Conservation (phyloP, 83 land plant genomes). For the Larix sibirica region DNA sequence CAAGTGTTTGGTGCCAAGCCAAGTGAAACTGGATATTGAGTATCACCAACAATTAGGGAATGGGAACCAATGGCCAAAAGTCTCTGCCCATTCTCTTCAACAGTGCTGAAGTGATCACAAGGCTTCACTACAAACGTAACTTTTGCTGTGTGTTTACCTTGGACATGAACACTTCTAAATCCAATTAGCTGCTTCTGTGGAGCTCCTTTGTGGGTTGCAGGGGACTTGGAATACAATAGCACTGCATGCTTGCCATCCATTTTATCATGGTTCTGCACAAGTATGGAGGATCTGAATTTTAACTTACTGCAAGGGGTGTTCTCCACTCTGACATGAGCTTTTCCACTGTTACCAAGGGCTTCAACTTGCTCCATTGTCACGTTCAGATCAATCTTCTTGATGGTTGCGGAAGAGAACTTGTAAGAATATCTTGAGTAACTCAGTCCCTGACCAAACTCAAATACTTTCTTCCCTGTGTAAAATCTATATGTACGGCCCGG, state of each 20-base stretch:
- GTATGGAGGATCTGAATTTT: slow-evolving; percentile 36
- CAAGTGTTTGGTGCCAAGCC: too few relatives aligned
- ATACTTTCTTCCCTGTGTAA: slow-evolving; percentile 72
- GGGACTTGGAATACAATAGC: slow-evolving; percentile 47
- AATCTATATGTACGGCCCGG: slow-evolving; percentile 93
- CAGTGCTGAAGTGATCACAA: slow-evolving; percentile 54
- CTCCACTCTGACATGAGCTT: not conserved
- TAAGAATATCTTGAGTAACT: slow-evolving; percentile 72
- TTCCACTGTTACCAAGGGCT: too few relatives aligned
- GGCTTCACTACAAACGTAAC: slow-evolving; percentile 43
- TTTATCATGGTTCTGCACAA: slow-evolving; percentile 57
- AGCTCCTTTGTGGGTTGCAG: slow-evolving; percentile 27
- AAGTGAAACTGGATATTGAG: not conserved
- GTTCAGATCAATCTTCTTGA: not conserved
- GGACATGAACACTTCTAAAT: slow-evolving; percentile 51
- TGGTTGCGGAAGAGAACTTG: slow-evolving; percentile 31
- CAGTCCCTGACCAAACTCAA: slow-evolving; percentile 80
- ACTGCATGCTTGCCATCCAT: slow-evolving; percentile 76
- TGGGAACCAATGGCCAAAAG: slow-evolving; percentile 45
- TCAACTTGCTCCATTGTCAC: not conserved
- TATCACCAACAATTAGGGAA: not conserved
- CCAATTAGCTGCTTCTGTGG: slow-evolving; percentile 69
- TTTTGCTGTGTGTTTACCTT: slow-evolving; percentile 34
- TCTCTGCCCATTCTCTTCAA: slow-evolving; percentile 46
- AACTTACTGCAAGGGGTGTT: slow-evolving; percentile 27